These are phyloP conservation scores for Ophiostoma tasmaniense DNA, from an alignment of 2,329 filamentous ascomycete species.

Conservation along the genomic window DNA sequence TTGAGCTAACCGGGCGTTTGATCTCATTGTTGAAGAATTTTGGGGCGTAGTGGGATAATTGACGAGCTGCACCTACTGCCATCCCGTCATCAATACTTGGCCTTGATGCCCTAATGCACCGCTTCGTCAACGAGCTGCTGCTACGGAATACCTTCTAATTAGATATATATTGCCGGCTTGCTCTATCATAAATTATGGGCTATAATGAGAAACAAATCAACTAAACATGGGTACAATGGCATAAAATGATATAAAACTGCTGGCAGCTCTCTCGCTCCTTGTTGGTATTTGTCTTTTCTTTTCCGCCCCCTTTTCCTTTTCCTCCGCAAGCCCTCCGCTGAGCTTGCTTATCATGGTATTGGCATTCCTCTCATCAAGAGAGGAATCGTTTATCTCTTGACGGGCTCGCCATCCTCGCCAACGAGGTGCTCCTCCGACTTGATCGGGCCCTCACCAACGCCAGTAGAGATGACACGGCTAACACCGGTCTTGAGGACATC, in stretches of 20 bases:
- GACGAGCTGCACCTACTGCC: background rate
- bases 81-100: background rate
- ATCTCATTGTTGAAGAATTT: constrained; percentile 1
- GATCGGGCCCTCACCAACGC: constrained; percentile 81
- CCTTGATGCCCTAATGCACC: constrained; percentile 7
- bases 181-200: background rate
- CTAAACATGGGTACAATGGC: background rate
- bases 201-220: background rate
- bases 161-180: background rate
- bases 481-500: constrained; percentile 67
- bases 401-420: constrained; percentile 52
- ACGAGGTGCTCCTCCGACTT: constrained; percentile 72
- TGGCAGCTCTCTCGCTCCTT: background rate
- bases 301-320: background rate
- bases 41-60: background rate
- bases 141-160: too few species aligned
- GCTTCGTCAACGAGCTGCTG: constrained; percentile 26
- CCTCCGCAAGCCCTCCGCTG: background rate
- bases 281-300: background rate
- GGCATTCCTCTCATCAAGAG: background rate
- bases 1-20: constrained; percentile 52
- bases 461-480: constrained; percentile 80
- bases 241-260: background rate
- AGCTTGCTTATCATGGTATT: background rate
- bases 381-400: constrained; percentile 23